Evolutionary conservation across 257 asterid species (phyloP).

Genomic region (Fraxinus cuspidata): DNA sequence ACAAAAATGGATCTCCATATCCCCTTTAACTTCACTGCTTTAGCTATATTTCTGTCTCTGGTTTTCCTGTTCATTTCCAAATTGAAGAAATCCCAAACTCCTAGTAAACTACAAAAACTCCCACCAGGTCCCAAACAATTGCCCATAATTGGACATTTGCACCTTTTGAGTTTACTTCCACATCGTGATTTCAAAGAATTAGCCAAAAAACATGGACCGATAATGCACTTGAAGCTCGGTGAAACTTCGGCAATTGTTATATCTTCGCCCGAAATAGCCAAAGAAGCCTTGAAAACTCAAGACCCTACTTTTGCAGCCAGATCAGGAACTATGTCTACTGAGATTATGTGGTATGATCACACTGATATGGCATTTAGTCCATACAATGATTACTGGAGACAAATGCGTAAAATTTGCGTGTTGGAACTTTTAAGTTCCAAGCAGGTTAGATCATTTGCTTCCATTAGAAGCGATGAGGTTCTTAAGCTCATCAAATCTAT

Average conservation of each 20-base stretch:
- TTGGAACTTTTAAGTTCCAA: not conserved
- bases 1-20: not conserved
- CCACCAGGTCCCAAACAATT: conserved; percentile 4
- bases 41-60: not conserved
- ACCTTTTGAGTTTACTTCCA: not conserved
- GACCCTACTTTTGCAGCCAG: not conserved
- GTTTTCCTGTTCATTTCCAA: not conserved
- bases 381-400: not conserved
- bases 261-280: not conserved
- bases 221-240: not conserved
- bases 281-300: conserved; percentile 1
- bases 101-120: not conserved
- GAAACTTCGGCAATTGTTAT: not conserved
- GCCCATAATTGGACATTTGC: not conserved
- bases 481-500: not conserved
- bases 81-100: conserved; percentile 7
- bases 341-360: not conserved
- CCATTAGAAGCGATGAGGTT: conserved; percentile 2
- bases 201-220: not conserved
- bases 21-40: not conserved
- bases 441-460: not conserved
- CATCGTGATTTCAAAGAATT: not conserved
- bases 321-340: not conserved
- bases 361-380: conserved; percentile 1
- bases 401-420: not conserved